These are phyloP conservation scores for Candida hungchunana DNA, from an alignment of 805 yeast genomes.

Conservation along the genomic window DNA sequence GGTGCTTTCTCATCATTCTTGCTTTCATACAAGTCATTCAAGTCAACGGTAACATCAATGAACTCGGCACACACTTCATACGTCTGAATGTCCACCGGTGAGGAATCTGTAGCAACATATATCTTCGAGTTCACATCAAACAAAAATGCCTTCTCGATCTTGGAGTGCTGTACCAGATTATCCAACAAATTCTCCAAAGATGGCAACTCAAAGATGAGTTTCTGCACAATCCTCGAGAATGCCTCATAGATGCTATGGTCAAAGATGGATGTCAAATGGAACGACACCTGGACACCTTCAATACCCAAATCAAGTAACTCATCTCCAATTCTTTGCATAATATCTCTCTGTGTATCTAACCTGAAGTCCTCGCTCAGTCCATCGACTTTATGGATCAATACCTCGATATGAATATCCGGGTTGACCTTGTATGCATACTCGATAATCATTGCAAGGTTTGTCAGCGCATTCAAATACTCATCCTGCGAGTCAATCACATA, in stretches of 20 bases:
- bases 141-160: conserved; percentile 87
- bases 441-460: conserved; percentile 82
- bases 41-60: conserved; percentile 88
- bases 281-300: conserved; percentile 87
- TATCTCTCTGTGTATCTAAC: conserved; percentile 92
- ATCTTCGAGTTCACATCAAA: conserved; percentile 91
- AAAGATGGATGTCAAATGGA: conserved; percentile 88
- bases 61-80: conserved; percentile 97
- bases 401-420: conserved; percentile 85
- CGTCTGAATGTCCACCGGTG: conserved; percentile 92
- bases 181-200: conserved; percentile 85
- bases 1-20: conserved; percentile 12
- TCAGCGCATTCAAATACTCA: conserved; percentile 87
- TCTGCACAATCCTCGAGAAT: conserved; percentile 87
- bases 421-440: conserved; percentile 83
- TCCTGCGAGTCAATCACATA: conserved; percentile 95
- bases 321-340: conserved; percentile 93
- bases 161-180: conserved; percentile 80
- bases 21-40: conserved; percentile 62
- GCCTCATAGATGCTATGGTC: conserved; percentile 97
- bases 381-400: conserved; percentile 91
- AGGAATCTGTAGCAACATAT: conserved; percentile 92
- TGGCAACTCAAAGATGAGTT: conserved; percentile 83
- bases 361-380: conserved; percentile 92
- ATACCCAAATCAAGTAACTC: conserved; percentile 85